These are phyloP conservation scores for Ascocoryne sarcoides DNA, from an alignment of 2,329 filamentous ascomycete genomes.

Conservation along the genomic window DNA sequence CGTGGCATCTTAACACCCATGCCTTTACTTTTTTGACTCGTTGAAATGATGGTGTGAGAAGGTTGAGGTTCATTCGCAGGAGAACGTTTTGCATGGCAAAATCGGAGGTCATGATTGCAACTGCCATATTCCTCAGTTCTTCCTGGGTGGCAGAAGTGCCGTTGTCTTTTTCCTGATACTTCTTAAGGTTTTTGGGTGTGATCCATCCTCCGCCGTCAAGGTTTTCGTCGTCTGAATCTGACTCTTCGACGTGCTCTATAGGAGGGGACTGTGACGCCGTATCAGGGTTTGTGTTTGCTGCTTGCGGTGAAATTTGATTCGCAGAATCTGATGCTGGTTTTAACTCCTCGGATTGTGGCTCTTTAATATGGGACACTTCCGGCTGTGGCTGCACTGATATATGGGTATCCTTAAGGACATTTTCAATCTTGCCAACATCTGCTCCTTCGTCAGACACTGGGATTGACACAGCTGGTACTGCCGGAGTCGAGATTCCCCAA, in stretches of 20 bases:
- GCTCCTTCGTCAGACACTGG: neutral
- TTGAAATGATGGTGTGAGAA: slow-evolving; percentile 69
- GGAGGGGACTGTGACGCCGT: slow-evolving; percentile 3
- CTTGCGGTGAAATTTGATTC: neutral
- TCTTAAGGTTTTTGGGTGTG: slow-evolving; percentile 83
- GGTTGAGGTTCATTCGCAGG: slow-evolving; percentile 86
- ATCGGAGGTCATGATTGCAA: slow-evolving; percentile 88
- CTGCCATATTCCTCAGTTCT: slow-evolving; percentile 62
- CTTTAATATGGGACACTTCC: neutral
- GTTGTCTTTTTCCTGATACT: slow-evolving; percentile 63
- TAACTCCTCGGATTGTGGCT: slow-evolving; percentile 3
- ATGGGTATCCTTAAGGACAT: slow-evolving; percentile 7
- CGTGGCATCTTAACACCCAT: slow-evolving; percentile 87
- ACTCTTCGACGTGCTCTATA: slow-evolving; percentile 17
- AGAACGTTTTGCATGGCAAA: slow-evolving; percentile 98
- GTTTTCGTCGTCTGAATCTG: slow-evolving; percentile 21
- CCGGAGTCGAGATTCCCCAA: slow-evolving; percentile 20
- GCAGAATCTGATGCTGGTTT: too few species aligned
- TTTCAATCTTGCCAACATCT: slow-evolving; percentile 1
- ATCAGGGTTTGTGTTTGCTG: neutral
- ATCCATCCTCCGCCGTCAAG: slow-evolving; percentile 77
- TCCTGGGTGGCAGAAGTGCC: slow-evolving; percentile 39
- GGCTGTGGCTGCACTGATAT: neutral
- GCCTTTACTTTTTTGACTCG: slow-evolving; percentile 80
- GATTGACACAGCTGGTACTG: neutral